Percentiles rank a stretch among this genome's conserved stretches.
These are phyloP conservation scores for Salix purpurea DNA, from an alignment of 345 rosid species.

Conservation along the genomic window DNA sequence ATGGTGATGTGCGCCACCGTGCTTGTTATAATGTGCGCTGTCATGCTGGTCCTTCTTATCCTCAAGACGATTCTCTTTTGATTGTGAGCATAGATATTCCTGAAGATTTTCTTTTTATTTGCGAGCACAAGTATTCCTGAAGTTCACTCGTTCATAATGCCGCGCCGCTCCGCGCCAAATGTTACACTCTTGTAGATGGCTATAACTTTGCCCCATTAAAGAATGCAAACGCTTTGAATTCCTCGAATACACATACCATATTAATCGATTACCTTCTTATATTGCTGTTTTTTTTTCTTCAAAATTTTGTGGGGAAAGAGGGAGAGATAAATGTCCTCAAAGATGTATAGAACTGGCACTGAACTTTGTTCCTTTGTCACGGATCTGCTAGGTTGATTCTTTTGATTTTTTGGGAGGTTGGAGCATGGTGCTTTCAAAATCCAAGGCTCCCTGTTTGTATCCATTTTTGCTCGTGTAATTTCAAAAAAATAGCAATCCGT, in stretches of 20 bases:
- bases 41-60: constrained; percentile 85
- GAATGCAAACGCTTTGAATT: constrained; percentile 9
- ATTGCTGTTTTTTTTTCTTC: background rate
- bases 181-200: constrained; percentile 1
- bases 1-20: constrained; percentile 93
- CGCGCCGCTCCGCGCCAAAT: background rate
- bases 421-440: background rate
- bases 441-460: background rate
- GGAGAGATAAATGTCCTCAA: background rate
- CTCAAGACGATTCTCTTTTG: constrained; percentile 72
- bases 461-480: background rate
- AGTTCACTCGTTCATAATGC: background rate
- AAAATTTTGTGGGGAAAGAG: background rate
- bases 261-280: background rate
- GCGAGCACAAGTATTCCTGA: background rate
- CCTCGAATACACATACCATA: constrained; percentile 6
- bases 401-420: constrained; percentile 5
- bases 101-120: constrained; percentile 43
- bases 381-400: constrained; percentile 8
- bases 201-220: background rate
- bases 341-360: constrained; percentile 16
- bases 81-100: constrained; percentile 12
- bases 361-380: background rate
- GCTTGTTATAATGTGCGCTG: constrained; percentile 84
- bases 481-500: background rate